phyloP scores from a whole-genome alignment of 441 rosid genomes.

The Bruguiera hainesii region DNA sequence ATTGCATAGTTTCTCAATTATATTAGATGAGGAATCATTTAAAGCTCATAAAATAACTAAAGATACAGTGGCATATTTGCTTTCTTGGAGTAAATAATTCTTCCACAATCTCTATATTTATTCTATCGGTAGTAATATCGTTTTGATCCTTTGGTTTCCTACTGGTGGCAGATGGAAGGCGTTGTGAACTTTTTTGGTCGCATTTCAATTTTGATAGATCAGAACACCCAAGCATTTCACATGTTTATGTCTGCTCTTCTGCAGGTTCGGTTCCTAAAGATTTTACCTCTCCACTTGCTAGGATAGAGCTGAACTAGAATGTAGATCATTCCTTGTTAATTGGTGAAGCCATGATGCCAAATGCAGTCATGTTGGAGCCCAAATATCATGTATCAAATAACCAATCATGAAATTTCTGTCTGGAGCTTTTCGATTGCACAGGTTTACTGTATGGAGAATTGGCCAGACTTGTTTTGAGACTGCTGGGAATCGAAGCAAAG shows the following conservation, averaged over 20 bases:
- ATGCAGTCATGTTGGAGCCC: background rate
- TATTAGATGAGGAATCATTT: too few species aligned
- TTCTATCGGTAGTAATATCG: background rate
- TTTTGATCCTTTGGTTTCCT: background rate
- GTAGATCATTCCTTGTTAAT: background rate
- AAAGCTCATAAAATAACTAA: too few species aligned
- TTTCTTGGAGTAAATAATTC: background rate
- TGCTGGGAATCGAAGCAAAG: conserved; percentile 58
- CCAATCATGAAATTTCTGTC: background rate
- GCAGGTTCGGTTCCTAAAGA: conserved; percentile 42
- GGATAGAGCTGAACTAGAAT: background rate
- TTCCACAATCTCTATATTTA: background rate
- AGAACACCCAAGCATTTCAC: conserved; percentile 75
- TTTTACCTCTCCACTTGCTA: background rate
- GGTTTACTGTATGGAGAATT: conserved; percentile 69
- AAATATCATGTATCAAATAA: background rate
- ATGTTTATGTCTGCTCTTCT: conserved; percentile 82
- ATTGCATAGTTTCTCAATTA: too few species aligned
- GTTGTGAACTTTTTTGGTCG: conserved; percentile 72
- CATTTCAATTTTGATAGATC: conserved; percentile 64
- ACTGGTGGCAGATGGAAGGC: conserved; percentile 58
- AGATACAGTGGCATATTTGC: too few species aligned
- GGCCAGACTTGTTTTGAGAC: conserved; percentile 66
- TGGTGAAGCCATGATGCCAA: background rate
- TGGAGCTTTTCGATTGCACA: conserved; percentile 66